A percentile compares a stretch with the other conserved stretches of the same genome.
Conservation (phyloP, 768 basidiomycete genomes). For the Termitomyces sp. region DNA sequence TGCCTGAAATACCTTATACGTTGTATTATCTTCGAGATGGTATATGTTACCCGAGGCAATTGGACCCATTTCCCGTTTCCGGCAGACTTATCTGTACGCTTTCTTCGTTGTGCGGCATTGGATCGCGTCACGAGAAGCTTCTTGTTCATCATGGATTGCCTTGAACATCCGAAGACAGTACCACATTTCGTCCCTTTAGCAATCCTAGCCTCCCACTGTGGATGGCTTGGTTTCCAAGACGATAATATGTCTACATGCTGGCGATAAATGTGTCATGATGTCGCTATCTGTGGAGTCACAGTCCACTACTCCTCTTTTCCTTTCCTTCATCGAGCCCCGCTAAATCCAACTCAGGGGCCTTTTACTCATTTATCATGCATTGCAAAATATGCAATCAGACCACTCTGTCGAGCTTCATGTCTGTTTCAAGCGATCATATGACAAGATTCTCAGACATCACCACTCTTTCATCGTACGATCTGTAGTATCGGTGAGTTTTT, state of each 20-base stretch:
- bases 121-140: background rate
- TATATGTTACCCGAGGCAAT: background rate
- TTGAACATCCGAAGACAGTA: background rate
- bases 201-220: background rate
- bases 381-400: conserved; percentile 62
- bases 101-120: background rate
- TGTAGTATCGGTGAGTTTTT: conserved; percentile 49
- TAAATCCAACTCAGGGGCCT: conserved; percentile 46
- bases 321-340: background rate
- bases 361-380: conserved; percentile 61
- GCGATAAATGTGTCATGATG: no score
- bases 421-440: conserved; percentile 72
- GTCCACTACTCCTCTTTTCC: no score
- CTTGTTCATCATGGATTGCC: background rate
- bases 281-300: background rate
- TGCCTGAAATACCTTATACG: background rate
- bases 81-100: no score
- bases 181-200: background rate
- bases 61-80: background rate
- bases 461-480: conserved; percentile 66
- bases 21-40: background rate
- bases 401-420: conserved; percentile 48
- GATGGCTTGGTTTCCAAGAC: background rate
- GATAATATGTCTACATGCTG: background rate
- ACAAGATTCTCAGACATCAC: conserved; percentile 61